Percentiles rank a stretch among this genome's conserved stretches.
phyloP scores from a whole-genome alignment of 2,329 filamentous ascomycete genomes.

The Fusarium udum region DNA sequence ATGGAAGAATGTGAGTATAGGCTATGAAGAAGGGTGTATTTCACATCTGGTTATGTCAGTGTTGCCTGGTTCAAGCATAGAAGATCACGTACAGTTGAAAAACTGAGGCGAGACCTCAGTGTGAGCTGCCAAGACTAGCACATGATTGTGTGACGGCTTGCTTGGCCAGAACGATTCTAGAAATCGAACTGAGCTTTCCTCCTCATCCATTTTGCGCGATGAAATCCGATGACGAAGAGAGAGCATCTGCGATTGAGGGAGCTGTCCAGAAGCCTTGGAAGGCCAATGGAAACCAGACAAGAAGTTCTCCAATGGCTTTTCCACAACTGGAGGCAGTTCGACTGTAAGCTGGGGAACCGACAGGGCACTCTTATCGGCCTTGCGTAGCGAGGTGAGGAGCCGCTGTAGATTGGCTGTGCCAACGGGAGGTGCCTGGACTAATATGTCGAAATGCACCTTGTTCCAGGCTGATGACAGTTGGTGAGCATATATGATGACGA shows the following conservation, averaged over 20 bases:
- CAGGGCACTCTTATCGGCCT: slow-evolving; percentile 79
- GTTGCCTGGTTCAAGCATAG: not conserved
- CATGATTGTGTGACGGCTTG: slow-evolving; percentile 71
- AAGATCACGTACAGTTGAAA: slow-evolving; percentile 71
- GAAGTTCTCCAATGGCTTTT: slow-evolving; percentile 70
- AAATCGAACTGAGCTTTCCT: slow-evolving; percentile 78
- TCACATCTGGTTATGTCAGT: slow-evolving; percentile 65
- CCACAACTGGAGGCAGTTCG: slow-evolving; percentile 78
- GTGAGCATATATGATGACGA: slow-evolving; percentile 33
- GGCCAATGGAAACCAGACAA: slow-evolving; percentile 76
- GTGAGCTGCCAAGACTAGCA: slow-evolving; percentile 86
- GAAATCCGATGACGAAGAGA: slow-evolving; percentile 80
- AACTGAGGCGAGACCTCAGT: slow-evolving; percentile 82
- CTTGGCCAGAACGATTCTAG: slow-evolving; percentile 89
- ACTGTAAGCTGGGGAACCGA: slow-evolving; percentile 80
- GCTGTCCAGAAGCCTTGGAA: slow-evolving; percentile 51
- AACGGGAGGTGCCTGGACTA: slow-evolving; percentile 78
- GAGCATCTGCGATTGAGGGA: slow-evolving; percentile 62
- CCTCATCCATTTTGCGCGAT: slow-evolving; percentile 65
- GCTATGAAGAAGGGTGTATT: slow-evolving; percentile 80
- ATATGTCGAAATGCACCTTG: slow-evolving; percentile 78
- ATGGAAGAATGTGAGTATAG: slow-evolving; percentile 68
- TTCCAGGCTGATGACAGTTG: slow-evolving; percentile 72
- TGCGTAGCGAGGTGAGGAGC: slow-evolving; percentile 77
- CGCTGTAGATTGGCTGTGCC: slow-evolving; percentile 80